Conservation (phyloP, 108 stramenopile genomes). For the Fragilaria crotonensis region DNA sequence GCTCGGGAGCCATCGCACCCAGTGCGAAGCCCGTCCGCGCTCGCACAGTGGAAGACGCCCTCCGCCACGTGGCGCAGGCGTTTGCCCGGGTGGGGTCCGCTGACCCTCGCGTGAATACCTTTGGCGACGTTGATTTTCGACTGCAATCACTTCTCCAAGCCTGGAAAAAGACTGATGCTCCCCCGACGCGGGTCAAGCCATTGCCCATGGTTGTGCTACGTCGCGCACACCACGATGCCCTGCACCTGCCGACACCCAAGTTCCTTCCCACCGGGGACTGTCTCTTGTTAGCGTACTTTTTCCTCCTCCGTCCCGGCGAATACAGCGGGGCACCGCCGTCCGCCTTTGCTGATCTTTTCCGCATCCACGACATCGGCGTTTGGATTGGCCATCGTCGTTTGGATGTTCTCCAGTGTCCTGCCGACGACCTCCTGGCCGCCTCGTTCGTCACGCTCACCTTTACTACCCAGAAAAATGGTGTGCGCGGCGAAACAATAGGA, state of each 20-base stretch:
- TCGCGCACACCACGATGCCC: background rate
- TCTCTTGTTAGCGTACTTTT: conserved; percentile 52
- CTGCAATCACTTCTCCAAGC: conserved; percentile 4
- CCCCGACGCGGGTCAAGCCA: conserved; percentile 33
- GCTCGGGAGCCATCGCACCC: conserved; percentile 13
- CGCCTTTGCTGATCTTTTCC: too few species aligned
- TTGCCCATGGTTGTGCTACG: conserved; percentile 15
- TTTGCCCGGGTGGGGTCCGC: conserved; percentile 32
- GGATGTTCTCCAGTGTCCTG: too few species aligned
- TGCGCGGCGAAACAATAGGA: too few species aligned
- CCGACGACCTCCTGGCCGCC: too few species aligned
- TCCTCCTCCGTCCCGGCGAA: conserved; percentile 21
- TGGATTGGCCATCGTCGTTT: too few species aligned
- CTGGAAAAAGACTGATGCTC: conserved; percentile 15
- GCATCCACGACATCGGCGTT: too few species aligned
- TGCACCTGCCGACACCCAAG: background rate
- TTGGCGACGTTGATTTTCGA: conserved; percentile 15
- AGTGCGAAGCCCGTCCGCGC: too few species aligned
- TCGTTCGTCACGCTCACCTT: too few species aligned
- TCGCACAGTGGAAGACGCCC: conserved; percentile 21
- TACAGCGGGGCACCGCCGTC: conserved; percentile 16
- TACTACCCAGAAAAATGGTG: too few species aligned
- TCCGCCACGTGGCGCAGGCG: conserved; percentile 16
- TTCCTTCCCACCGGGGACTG: conserved; percentile 20
- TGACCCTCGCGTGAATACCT: conserved; percentile 15